Evolutionary conservation across 1,284 basidiomycete species (phyloP).

Genomic region (Farysia itapuensis): DNA sequence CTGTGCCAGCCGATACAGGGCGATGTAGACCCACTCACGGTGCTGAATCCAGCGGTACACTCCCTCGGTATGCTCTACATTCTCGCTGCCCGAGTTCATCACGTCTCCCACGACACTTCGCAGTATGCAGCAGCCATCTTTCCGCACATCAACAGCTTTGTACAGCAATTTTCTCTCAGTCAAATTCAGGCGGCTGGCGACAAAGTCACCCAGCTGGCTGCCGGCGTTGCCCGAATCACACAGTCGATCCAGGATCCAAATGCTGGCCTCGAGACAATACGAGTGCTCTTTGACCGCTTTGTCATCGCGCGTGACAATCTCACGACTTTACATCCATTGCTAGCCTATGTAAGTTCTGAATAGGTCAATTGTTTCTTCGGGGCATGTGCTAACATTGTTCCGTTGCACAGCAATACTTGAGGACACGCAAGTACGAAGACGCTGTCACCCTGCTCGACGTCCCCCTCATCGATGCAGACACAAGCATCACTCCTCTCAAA

Average conservation of each 20-base stretch:
- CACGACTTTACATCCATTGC: conserved; percentile 33
- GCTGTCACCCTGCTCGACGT: conserved; percentile 30
- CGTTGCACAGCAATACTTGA: conserved; percentile 19
- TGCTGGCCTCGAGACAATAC: conserved; percentile 12
- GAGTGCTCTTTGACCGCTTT: conserved; percentile 14
- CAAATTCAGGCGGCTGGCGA: conserved; percentile 21
- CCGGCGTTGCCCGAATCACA: conserved; percentile 4
- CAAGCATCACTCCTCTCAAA: conserved; percentile 13
- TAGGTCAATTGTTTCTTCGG: neutral
- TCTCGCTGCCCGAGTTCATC: conserved; percentile 16
- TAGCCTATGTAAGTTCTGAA: conserved; percentile 28
- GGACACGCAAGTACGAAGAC: conserved; percentile 32
- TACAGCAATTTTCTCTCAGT: conserved; percentile 5
- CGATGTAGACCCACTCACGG: conserved; percentile 24
- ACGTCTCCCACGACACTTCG: conserved; percentile 1
- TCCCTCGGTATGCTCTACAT: conserved; percentile 37
- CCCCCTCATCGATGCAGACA: conserved; percentile 30
- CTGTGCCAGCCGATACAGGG: conserved; percentile 17
- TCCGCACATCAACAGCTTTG: conserved; percentile 16
- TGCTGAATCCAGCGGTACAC: conserved; percentile 29
- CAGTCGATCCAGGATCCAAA: conserved; percentile 14
- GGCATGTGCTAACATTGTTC: neutral
- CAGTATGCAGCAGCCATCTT: conserved; percentile 10
- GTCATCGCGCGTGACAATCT: conserved; percentile 18
- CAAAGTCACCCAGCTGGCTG: conserved; percentile 21